A percentile compares a stretch with the other conserved stretches of the same genome.
Evolutionary conservation across 495 filamentous ascomycete genomes (phyloP).

Genomic region (Copromyces sp.): DNA sequence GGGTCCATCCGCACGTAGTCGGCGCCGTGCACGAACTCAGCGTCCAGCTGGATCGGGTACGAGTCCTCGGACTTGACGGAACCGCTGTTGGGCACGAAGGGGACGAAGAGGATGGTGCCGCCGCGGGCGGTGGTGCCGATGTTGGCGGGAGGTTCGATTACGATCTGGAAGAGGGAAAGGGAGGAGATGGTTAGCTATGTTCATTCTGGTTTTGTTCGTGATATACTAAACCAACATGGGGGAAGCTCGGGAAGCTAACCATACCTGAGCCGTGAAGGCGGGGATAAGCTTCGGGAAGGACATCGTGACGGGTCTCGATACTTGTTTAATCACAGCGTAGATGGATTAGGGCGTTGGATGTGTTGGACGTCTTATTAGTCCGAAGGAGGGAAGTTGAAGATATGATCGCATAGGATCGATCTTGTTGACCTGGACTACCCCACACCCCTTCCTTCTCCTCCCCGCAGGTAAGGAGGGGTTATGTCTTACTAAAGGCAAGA

Average conservation of each 20-base stretch:
- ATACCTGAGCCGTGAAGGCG: conserved; percentile 32
- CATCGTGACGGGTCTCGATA: background rate
- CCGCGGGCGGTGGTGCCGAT: conserved; percentile 18
- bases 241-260: background rate
- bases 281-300: conserved; percentile 35
- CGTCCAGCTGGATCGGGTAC: conserved; percentile 34
- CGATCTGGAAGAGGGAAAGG: conserved; percentile 18
- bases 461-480: background rate
- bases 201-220: background rate
- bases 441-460: background rate
- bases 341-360: no score
- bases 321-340: background rate
- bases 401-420: background rate
- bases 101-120: conserved; percentile 20
- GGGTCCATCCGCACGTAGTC: conserved; percentile 44
- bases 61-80: conserved; percentile 19
- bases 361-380: background rate
- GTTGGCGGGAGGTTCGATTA: conserved; percentile 15
- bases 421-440: background rate
- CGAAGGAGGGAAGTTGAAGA: background rate
- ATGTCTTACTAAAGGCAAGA: background rate
- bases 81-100: conserved; percentile 19
- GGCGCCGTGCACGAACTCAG: conserved; percentile 39
- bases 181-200: background rate
- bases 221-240: background rate